phyloP scores from a whole-genome alignment of 306 rosid genomes.

The Oemleria cerasiformis region DNA sequence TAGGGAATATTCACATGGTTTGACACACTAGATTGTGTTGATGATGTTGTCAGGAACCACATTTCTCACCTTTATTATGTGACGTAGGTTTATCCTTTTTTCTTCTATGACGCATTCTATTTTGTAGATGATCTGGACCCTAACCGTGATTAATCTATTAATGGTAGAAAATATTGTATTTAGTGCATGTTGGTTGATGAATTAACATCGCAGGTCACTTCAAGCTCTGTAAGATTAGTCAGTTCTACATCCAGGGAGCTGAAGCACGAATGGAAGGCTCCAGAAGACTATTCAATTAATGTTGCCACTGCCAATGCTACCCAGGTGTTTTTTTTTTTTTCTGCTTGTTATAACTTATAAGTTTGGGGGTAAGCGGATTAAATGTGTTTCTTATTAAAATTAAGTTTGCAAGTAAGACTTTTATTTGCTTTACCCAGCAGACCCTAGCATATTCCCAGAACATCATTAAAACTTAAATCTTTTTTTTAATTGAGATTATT shows the following conservation, averaged over 20 bases:
- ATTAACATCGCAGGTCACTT: conserved; percentile 58
- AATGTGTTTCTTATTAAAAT: conserved; percentile 7
- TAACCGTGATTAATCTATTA: neutral
- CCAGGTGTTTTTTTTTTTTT: conserved; percentile 55
- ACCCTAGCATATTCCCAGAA: neutral
- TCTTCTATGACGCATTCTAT: neutral
- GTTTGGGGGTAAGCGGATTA: neutral
- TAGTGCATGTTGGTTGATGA: conserved; percentile 21
- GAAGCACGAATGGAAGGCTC: conserved; percentile 79
- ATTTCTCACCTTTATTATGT: neutral
- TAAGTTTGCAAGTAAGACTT: neutral
- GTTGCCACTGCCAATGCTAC: conserved; percentile 96
- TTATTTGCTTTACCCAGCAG: neutral
- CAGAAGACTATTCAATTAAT: conserved; percentile 72
- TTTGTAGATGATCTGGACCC: neutral
- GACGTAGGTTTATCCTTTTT: neutral
- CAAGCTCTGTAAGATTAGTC: conserved; percentile 78
- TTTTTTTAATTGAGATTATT: neutral
- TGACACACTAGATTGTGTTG: neutral
- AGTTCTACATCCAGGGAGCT: conserved; percentile 81
- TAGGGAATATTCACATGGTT: neutral
- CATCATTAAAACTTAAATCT: neutral
- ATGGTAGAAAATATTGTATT: neutral
- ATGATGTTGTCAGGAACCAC: neutral
- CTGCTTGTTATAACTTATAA: neutral